Evolutionary conservation across 306 rosid species (phyloP).

Genomic region (Mimosa pudica): DNA sequence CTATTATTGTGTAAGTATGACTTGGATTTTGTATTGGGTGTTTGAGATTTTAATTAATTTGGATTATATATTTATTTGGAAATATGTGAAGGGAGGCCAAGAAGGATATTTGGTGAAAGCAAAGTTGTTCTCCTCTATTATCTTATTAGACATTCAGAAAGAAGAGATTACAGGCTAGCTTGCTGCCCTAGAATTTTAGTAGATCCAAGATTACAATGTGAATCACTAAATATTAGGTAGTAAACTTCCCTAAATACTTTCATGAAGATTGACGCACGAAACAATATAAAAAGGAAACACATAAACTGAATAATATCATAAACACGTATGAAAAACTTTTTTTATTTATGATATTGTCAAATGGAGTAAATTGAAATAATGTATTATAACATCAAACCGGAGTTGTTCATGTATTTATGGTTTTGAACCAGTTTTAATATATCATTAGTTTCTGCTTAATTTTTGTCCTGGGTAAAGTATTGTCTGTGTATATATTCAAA

Average conservation of each 20-base stretch:
- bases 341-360: background rate
- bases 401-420: background rate
- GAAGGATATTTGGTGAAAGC: background rate
- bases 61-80: too few relatives aligned
- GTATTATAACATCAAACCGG: background rate
- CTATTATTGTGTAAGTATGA: too few relatives aligned
- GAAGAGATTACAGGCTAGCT: background rate
- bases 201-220: too few relatives aligned
- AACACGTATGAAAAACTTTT: background rate
- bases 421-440: background rate
- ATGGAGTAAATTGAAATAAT: background rate
- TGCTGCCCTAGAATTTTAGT: background rate
- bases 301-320: background rate
- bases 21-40: too few relatives aligned
- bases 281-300: background rate
- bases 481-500: background rate
- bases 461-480: background rate
- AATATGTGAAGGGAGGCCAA: background rate
- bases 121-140: background rate
- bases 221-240: background rate
- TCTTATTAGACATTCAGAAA: background rate
- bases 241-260: background rate
- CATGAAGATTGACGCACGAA: background rate
- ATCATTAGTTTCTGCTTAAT: background rate
- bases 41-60: too few relatives aligned